Percentiles rank a stretch among this genome's conserved stretches.
phyloP scores from a whole-genome alignment of 2,329 filamentous ascomycete species.

The Exophiala sp. region DNA sequence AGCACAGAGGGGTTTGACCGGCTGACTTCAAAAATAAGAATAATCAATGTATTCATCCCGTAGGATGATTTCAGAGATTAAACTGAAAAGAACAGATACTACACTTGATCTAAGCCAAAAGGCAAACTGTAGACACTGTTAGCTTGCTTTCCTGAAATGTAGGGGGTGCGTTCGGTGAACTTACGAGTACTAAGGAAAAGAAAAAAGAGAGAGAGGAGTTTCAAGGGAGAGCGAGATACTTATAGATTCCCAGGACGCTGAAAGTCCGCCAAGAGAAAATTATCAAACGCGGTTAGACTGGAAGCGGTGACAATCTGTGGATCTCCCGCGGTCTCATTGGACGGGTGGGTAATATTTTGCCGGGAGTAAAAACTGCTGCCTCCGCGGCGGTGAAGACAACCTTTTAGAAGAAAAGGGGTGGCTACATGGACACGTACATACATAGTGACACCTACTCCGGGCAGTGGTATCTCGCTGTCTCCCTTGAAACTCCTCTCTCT shows the following conservation, averaged over 20 bases:
- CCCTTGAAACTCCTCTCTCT: background rate
- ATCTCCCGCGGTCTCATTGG: background rate
- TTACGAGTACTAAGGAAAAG: slow-evolving; percentile 7
- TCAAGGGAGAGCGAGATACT: slow-evolving; percentile 2
- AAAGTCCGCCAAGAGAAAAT: slow-evolving; percentile 1
- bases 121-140: slow-evolving; percentile 44
- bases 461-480: background rate
- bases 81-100: slow-evolving; percentile 97
- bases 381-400: no score
- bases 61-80: slow-evolving; percentile 85
- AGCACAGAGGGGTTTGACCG: slow-evolving; percentile 58
- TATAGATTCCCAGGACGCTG: background rate
- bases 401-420: no score
- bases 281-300: background rate
- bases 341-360: background rate
- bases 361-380: no score
- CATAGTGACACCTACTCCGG: background rate
- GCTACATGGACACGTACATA: no score
- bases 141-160: slow-evolving; percentile 4
- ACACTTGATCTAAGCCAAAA: slow-evolving; percentile 74
- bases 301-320: background rate
- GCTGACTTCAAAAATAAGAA: slow-evolving; percentile 65
- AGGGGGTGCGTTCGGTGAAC: background rate
- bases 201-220: background rate
- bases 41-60: slow-evolving; percentile 68